Conservation (phyloP, 768 basidiomycete genomes). For the Tylopilus rubrobrunneus region DNA sequence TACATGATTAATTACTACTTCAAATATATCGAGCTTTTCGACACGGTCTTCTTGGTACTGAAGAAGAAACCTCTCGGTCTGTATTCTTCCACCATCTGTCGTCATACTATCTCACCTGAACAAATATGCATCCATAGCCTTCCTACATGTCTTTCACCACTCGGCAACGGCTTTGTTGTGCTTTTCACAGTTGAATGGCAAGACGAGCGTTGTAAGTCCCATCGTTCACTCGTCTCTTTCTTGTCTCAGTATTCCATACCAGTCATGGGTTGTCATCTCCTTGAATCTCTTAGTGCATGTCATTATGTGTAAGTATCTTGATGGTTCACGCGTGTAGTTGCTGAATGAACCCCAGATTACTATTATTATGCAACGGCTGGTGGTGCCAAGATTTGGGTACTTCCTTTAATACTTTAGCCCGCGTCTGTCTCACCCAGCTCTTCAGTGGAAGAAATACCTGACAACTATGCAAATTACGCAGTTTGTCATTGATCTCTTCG, state of each 20-base stretch:
- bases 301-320: constrained; percentile 81
- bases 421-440: neutral
- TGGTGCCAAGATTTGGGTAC: constrained; percentile 93
- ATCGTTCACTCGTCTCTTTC: neutral
- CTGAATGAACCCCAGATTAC: constrained; percentile 60
- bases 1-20: constrained; percentile 99
- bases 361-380: constrained; percentile 99
- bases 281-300: constrained; percentile 94
- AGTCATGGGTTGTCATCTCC: constrained; percentile 96
- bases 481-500: constrained; percentile 86
- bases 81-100: constrained; percentile 21
- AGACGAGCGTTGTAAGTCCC: constrained; percentile 81
- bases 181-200: constrained; percentile 91
- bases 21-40: constrained; percentile 95
- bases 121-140: constrained; percentile 49
- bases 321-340: neutral
- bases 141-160: constrained; percentile 99
- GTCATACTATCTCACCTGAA: neutral
- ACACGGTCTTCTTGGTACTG: constrained; percentile 94
- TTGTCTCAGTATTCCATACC: constrained; percentile 3
- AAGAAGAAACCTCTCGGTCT: constrained; percentile 97
- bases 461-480: constrained; percentile 96
- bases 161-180: constrained; percentile 95
- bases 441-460: constrained; percentile 97
- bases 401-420: constrained; percentile 15